Conservation (phyloP, 2,329 filamentous ascomycete genomes). For the Penicillium corylophilum region DNA sequence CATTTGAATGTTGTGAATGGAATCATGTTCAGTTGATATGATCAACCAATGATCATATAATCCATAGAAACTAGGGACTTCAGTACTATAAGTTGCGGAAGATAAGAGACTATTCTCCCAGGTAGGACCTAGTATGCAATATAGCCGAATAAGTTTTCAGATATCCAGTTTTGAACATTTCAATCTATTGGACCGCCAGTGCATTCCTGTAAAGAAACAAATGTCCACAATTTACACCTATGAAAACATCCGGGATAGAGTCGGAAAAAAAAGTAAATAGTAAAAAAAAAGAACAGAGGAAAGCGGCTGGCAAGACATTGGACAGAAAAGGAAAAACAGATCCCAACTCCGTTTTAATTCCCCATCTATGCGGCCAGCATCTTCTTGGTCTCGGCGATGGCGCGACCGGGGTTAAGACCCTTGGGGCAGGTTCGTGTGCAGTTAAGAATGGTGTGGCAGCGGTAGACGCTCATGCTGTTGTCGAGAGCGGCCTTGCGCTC, state of each 20-base stretch:
- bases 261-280: slow-evolving; percentile 14
- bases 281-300: slow-evolving; percentile 15
- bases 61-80: background rate
- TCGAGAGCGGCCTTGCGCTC: slow-evolving; percentile 89
- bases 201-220: slow-evolving; percentile 26
- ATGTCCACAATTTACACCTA: slow-evolving; percentile 30
- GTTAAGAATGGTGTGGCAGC: slow-evolving; percentile 99
- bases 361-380: slow-evolving; percentile 63
- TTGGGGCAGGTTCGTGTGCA: slow-evolving; percentile 97
- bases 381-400: slow-evolving; percentile 99
- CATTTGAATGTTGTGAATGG: background rate
- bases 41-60: background rate
- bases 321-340: slow-evolving; percentile 21
- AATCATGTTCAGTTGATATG: background rate
- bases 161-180: background rate
- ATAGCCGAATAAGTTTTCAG: slow-evolving; percentile 9
- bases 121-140: too few species aligned
- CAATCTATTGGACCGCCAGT: slow-evolving; percentile 22
- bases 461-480: slow-evolving; percentile 98
- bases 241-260: slow-evolving; percentile 24
- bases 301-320: slow-evolving; percentile 23
- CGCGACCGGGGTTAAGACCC: slow-evolving; percentile 92
- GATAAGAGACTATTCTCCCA: background rate
- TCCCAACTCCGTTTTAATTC: slow-evolving; percentile 28
- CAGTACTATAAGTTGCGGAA: background rate